Conservation (phyloP, 768 basidiomycete genomes). For the Hygrophorus russula region DNA sequence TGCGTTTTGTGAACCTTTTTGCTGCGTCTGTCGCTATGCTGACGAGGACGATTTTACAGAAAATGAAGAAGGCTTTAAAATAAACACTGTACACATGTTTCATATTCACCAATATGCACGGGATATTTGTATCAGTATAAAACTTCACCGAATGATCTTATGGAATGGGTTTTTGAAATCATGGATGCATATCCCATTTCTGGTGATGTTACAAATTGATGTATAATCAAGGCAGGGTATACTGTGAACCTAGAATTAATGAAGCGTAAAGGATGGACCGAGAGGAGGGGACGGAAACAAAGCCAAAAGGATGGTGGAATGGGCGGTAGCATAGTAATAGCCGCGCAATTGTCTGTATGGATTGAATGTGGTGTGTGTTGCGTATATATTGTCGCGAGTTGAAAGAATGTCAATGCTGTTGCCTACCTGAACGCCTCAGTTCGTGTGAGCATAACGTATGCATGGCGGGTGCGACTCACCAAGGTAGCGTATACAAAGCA, state of each 20-base stretch:
- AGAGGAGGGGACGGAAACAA: conserved; percentile 6
- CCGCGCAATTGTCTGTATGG: too few relatives aligned
- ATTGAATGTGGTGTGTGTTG: not conserved
- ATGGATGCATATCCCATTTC: not conserved
- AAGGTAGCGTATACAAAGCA: conserved; percentile 6
- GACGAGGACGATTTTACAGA: conserved; percentile 25
- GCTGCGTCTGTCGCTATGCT: conserved; percentile 2
- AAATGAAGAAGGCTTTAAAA: conserved; percentile 77
- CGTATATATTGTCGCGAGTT: not conserved
- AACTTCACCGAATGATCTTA: too few relatives aligned
- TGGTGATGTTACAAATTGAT: conserved; percentile 12
- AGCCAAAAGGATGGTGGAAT: conserved; percentile 14
- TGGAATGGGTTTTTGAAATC: too few relatives aligned
- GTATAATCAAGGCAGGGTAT: conserved; percentile 13
- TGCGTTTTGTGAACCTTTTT: conserved; percentile 22
- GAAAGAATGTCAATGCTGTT: conserved; percentile 10
- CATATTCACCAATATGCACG: too few relatives aligned
- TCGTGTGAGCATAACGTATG: not conserved
- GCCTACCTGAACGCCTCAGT: conserved; percentile 2
- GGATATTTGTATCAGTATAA: too few relatives aligned
- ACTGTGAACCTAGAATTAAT: conserved; percentile 1
- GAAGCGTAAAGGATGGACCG: conserved; percentile 7
- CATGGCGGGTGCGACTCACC: conserved; percentile 4
- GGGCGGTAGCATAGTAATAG: too few relatives aligned
- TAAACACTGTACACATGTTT: conserved; percentile 14